A percentile compares a stretch with the other conserved stretches of the same genome.
These are phyloP conservation scores for Boletus reticuloceps DNA, from an alignment of 768 basidiomycete genomes.

Conservation along the genomic window DNA sequence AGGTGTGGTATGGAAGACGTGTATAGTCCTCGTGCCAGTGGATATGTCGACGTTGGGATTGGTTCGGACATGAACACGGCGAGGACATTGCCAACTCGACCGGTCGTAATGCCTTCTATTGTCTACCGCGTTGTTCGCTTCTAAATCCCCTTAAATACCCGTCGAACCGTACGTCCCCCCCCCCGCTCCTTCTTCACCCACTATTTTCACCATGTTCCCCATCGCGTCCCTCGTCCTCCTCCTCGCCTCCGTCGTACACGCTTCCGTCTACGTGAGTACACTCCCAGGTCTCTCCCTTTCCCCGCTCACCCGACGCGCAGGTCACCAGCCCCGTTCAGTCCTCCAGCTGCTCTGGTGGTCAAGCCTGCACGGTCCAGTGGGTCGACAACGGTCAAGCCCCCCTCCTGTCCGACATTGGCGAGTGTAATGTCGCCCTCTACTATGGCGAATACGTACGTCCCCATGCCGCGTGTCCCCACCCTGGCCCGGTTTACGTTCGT, in stretches of 20 bases:
- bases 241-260: constrained; percentile 16
- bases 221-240: constrained; percentile 21
- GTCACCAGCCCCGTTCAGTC: constrained; percentile 44
- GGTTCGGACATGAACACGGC: constrained; percentile 22
- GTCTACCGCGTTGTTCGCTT: constrained; percentile 21
- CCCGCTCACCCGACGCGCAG: constrained; percentile 26
- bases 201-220: constrained; percentile 11
- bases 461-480: neutral
- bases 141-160: constrained; percentile 28
- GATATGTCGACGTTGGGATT: too few species aligned
- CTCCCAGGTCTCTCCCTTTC: neutral
- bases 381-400: constrained; percentile 59
- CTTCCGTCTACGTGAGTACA: constrained; percentile 19
- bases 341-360: constrained; percentile 50
- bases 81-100: neutral
- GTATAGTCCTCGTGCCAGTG: too few species aligned
- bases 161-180: neutral
- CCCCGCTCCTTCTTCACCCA: neutral
- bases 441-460: constrained; percentile 42
- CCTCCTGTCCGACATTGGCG: constrained; percentile 47
- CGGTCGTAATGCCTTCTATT: neutral
- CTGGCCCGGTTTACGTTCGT: neutral
- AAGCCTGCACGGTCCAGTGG: constrained; percentile 58
- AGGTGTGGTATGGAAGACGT: too few species aligned
- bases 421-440: constrained; percentile 55